Conservation (phyloP, 2,329 filamentous ascomycete species). For the Ascochyta koolunga region DNA sequence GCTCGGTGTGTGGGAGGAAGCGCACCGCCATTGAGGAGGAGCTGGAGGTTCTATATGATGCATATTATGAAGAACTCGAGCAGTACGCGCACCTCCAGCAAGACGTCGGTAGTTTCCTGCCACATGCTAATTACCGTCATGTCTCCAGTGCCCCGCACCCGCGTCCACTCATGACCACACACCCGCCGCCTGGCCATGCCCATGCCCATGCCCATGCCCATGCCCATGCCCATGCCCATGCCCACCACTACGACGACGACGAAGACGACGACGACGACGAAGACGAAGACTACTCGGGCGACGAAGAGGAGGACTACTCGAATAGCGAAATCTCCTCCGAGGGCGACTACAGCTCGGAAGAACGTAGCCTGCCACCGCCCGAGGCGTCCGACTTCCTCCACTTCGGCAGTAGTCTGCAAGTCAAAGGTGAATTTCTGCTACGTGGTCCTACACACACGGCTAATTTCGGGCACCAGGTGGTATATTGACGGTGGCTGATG, state of each 20-base stretch:
- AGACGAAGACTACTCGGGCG: slow-evolving; percentile 60
- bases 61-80: slow-evolving; percentile 97
- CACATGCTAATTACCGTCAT: slow-evolving; percentile 66
- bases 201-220: slow-evolving; percentile 51
- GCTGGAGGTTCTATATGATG: slow-evolving; percentile 94
- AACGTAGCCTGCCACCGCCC: slow-evolving; percentile 68
- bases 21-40: slow-evolving; percentile 97
- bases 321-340: slow-evolving; percentile 68
- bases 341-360: slow-evolving; percentile 70
- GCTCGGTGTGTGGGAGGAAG: slow-evolving; percentile 95
- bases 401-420: slow-evolving; percentile 95
- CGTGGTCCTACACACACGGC: neutral
- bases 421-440: slow-evolving; percentile 69
- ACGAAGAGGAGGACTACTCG: slow-evolving; percentile 61
- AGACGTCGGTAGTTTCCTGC: slow-evolving; percentile 72
- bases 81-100: slow-evolving; percentile 91
- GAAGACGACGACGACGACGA: slow-evolving; percentile 57
- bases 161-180: slow-evolving; percentile 63
- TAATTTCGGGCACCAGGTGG: slow-evolving; percentile 67
- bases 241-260: slow-evolving; percentile 60
- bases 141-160: slow-evolving; percentile 62
- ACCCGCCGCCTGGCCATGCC: slow-evolving; percentile 71
- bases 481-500: slow-evolving; percentile 97
- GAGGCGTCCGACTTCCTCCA: slow-evolving; percentile 88
- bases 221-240: slow-evolving; percentile 54